Evolutionary conservation across 768 basidiomycete species (phyloP), one percentile per base, ranked within the genome.

Genomic region (Macrolepiota dolichaula): DNA sequence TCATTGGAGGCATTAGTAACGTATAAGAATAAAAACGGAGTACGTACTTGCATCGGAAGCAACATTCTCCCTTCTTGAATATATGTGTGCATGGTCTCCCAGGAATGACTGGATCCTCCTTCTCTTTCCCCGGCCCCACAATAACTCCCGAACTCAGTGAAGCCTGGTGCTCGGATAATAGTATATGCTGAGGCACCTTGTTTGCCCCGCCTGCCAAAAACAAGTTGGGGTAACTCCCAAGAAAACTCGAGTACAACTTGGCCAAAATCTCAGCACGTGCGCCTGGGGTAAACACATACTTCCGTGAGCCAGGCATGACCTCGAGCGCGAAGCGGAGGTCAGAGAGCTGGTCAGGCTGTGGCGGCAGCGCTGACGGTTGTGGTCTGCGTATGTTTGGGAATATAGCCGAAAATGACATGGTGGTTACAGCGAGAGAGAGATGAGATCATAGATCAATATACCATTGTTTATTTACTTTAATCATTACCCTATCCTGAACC

Each of bases 21-120:
- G 49, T 19, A 38, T 40, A 54, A n/a, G 40, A 17, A 32, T 19
- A 56, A 35, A n/a, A 25, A 19, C 29, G 7, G 37, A 32, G 11
- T 29, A 78, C 92, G 77, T 69, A 94, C 94, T 92, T 92, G 90
- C 94, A 96, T 53, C 94, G 82, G 73, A 95, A 96, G 67, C 94
- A 94, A 66, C 88, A 88, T 73, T 97, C 94, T 22, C 94, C 94
- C 67, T 91, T 91, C 72, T 86, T 88, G 74, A 96, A 93, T 44
- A 95, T 91, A 69, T 91, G 85, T 1, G 87, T 89, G 69, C 94
- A 96, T 0, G 88, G 83, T 63, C 86, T 79, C 9, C 90, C 92
- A n/a, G 87, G 87, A 17, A 83, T 72, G 0, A 85, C 69, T 9
- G 80, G 80, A 25, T 85, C 84, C 25, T 83, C 81, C 59, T 80